Evolutionary conservation across 352 stramenopile species (phyloP), one percentile per base, ranked within the genome.

Genomic region (Phytopythium helicoides): DNA sequence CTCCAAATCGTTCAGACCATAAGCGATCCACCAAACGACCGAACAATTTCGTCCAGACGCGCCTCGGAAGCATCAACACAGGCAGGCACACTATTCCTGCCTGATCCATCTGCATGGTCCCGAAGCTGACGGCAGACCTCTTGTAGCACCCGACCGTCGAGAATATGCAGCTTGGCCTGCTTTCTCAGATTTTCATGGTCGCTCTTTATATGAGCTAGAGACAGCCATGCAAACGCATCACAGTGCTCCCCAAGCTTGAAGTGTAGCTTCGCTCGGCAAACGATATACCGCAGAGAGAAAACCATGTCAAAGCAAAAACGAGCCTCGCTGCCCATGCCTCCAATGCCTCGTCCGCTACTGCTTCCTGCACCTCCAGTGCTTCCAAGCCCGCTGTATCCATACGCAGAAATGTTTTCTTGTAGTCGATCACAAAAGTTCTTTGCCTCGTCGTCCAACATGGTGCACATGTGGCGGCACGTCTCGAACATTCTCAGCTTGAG

Each of bases 221-320:
- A 87, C 1, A 93, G 58, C 82, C 82, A 93, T 18, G 76, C 73
- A 51, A 73, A 89, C 0, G 82, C 78, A 34, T 85, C 68, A 11
- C 66, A 59, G 38, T 77, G 71, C 21, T 91, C 78, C 12, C 67
- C 59, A 0, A 81, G 46, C 19, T 81, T 66, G 25, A 90, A 52
- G 38, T 84, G 81, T 47, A 88, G 58, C 58, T 89, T 89, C 16
- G 75, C 71, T 5, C 82, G 80, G 18, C 73, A 80, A 3, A 81
- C 21, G 14, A 91, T 80, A 41, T 93, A 95, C 3, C 85, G 72
- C 5, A 88, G 60, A 10, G 73, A 86, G 18, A 83, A 73, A 15
- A 88, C 81, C 76, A 91, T 91, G 34, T 95, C 85, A 38, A 92
- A 91, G 25, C 76, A 88, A 48, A 81, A 89, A 8, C 83, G 71